Percentiles rank a stretch among this genome's conserved stretches.
These are phyloP conservation scores for Papiliotrema terrestris DNA, from an alignment of 1,284 basidiomycete species.

Conservation along the genomic window DNA sequence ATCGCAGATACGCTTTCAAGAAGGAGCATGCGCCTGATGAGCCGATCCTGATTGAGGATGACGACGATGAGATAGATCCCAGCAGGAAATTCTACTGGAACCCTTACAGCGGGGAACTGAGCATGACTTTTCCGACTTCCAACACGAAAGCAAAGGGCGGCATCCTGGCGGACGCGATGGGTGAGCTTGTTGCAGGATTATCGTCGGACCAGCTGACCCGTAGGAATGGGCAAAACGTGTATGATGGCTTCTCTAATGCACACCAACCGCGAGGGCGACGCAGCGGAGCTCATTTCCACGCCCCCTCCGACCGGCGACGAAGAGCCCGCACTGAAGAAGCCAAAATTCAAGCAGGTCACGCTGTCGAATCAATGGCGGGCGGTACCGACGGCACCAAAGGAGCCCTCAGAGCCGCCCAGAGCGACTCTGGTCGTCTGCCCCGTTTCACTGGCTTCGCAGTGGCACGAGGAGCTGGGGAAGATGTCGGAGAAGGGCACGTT, in stretches of 20 bases:
- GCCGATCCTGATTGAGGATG: conserved; percentile 46
- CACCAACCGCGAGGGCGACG: conserved; percentile 59
- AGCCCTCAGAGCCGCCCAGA: conserved; percentile 28
- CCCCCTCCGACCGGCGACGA: conserved; percentile 14
- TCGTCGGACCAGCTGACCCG: conserved; percentile 20
- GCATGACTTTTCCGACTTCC: conserved; percentile 77
- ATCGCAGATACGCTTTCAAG: conserved; percentile 43
- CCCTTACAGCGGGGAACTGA: conserved; percentile 91
- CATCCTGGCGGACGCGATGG: conserved; percentile 50
- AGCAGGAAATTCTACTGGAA: conserved; percentile 69
- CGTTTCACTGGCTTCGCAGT: conserved; percentile 84
- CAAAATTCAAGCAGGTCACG: conserved; percentile 47
- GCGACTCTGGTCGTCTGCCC: conserved; percentile 92
- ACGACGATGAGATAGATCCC: conserved; percentile 41
- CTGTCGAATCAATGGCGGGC: conserved; percentile 47
- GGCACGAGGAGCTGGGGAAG: conserved; percentile 77
- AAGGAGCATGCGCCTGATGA: conserved; percentile 35
- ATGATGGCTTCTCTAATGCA: conserved; percentile 92
- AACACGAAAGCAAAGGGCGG: conserved; percentile 72
- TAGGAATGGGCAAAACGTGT: conserved; percentile 92
- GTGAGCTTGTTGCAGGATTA: conserved; percentile 12
- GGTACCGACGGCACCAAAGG: conserved; percentile 29
- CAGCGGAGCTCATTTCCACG: conserved; percentile 37
- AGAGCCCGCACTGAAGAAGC: conserved; percentile 30
- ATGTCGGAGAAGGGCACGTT: conserved; percentile 65